These are phyloP conservation scores for Lichtheimia ornata DNA, from an alignment of 371 early-diverging fungal genomes.

Conservation along the genomic window DNA sequence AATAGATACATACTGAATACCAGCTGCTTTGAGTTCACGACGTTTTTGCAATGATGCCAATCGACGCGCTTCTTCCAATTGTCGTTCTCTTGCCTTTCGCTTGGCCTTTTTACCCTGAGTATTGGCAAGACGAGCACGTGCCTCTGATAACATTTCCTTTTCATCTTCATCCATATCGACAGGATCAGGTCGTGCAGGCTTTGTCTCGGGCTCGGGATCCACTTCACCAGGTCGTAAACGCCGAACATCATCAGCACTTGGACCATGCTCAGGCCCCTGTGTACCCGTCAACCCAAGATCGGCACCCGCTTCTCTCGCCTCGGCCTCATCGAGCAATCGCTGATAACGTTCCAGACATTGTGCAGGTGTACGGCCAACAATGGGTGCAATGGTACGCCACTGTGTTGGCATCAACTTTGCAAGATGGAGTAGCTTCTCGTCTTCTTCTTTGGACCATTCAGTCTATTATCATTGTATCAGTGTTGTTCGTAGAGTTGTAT, in stretches of 20 bases:
- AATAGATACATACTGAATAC: conserved; percentile 71
- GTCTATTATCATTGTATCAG: conserved; percentile 53
- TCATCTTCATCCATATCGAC: conserved; percentile 99
- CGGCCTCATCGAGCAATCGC: conserved; percentile 93
- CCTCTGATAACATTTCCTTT: conserved; percentile 98
- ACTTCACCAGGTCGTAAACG: conserved; percentile 94
- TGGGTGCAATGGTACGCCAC: conserved; percentile 98
- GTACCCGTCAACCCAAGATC: conserved; percentile 70
- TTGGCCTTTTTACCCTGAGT: conserved; percentile 99
- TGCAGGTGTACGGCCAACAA: conserved; percentile 97
- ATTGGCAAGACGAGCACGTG: conserved; percentile 96
- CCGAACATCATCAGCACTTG: conserved; percentile 78
- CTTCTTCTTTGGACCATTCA: conserved; percentile 98
- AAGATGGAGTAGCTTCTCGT: conserved; percentile 95
- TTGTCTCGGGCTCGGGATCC: conserved; percentile 96
- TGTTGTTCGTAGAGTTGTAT: background rate
- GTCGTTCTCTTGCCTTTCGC: conserved; percentile 96
- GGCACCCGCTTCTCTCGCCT: conserved; percentile 63
- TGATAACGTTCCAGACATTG: conserved; percentile 98
- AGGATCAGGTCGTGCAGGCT: conserved; percentile 97
- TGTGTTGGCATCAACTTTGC: conserved; percentile 99
- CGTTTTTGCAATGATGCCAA: conserved; percentile 90
- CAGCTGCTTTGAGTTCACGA: conserved; percentile 95
- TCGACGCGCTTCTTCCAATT: conserved; percentile 93
- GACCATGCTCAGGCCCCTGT: conserved; percentile 71